Evolutionary conservation across 1,284 basidiomycete genomes (phyloP).

Genomic region (Tremellales sp.): DNA sequence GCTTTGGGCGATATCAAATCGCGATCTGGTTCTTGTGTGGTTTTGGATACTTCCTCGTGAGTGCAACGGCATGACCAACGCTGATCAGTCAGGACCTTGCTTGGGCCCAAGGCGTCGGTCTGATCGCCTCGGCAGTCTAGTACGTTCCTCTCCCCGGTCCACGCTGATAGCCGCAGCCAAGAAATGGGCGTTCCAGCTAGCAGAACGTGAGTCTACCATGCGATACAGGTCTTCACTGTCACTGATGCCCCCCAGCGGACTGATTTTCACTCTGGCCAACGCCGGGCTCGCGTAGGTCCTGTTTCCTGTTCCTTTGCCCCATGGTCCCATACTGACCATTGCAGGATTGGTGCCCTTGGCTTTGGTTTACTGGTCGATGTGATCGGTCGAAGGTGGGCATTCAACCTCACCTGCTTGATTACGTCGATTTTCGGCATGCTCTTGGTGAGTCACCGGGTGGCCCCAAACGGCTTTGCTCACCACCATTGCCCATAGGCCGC

Average conservation of each 20-base stretch:
- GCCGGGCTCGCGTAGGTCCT: slow-evolving; percentile 59
- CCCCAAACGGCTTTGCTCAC: slow-evolving; percentile 59
- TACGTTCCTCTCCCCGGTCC: slow-evolving; percentile 4
- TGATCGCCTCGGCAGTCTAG: slow-evolving; percentile 26
- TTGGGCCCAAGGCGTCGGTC: slow-evolving; percentile 31
- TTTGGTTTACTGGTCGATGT: slow-evolving; percentile 35
- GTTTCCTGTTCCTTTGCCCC: slow-evolving; percentile 45
- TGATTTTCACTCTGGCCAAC: slow-evolving; percentile 56
- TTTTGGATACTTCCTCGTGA: slow-evolving; percentile 36
- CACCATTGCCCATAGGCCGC: slow-evolving; percentile 20
- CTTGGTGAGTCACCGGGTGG: slow-evolving; percentile 50
- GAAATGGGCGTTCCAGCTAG: slow-evolving; percentile 34
- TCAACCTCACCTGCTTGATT: slow-evolving; percentile 70
- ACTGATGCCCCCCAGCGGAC: slow-evolving; percentile 59
- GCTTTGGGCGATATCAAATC: slow-evolving; percentile 25
- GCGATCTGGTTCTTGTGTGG: slow-evolving; percentile 36
- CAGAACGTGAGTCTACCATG: slow-evolving; percentile 7
- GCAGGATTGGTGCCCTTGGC: slow-evolving; percentile 19
- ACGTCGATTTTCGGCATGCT: slow-evolving; percentile 62
- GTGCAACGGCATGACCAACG: neutral
- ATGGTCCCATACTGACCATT: slow-evolving; percentile 57
- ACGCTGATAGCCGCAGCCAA: slow-evolving; percentile 16
- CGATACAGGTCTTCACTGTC: neutral
- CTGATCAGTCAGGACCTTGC: too few relatives aligned
- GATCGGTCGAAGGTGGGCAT: slow-evolving; percentile 57